phyloP scores from a whole-genome alignment of 2,329 filamentous ascomycete species.

The Drechslera avenae region DNA sequence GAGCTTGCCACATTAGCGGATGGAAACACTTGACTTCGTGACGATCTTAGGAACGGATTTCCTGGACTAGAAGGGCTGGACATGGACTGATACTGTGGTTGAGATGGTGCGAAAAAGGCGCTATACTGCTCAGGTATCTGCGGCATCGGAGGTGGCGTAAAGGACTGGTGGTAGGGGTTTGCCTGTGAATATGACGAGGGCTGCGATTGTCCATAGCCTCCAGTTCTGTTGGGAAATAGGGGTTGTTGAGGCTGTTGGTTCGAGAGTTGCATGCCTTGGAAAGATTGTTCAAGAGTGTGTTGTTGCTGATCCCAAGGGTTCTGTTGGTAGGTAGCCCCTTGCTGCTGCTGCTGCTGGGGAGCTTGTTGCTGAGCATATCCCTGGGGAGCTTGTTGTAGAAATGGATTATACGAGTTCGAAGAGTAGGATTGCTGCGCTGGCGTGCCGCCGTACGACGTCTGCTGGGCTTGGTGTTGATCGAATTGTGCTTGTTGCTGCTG shows the following conservation, averaged over 20 bases:
- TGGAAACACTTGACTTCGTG: constrained; percentile 51
- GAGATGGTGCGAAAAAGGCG: constrained; percentile 39
- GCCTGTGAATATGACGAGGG: constrained; percentile 43
- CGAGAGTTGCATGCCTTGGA: constrained; percentile 74
- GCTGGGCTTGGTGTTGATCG: constrained; percentile 40
- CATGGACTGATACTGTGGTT: constrained; percentile 47
- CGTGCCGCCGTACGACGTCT: constrained; percentile 29
- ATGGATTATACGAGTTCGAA: constrained; percentile 69
- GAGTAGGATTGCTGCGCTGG: constrained; percentile 34
- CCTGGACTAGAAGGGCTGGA: constrained; percentile 45
- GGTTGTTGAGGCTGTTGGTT: constrained; percentile 43
- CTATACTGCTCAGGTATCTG: constrained; percentile 48
- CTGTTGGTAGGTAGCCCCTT: constrained; percentile 21
- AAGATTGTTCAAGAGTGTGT: constrained; percentile 65
- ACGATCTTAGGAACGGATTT: constrained; percentile 53
- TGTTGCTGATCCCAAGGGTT: constrained; percentile 35
- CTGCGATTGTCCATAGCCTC: constrained; percentile 58
- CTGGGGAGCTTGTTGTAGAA: constrained; percentile 56
- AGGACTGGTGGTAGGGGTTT: constrained; percentile 50
- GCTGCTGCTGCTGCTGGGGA: constrained; percentile 10
- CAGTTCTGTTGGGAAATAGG: constrained; percentile 77
- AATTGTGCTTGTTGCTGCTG: constrained; percentile 38
- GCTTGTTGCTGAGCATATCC: constrained; percentile 26
- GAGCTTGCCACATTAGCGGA: constrained; percentile 31
- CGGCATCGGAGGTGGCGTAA: constrained; percentile 50